Base-by-base conservation (phyloP, 495 filamentous ascomycete species). In the Penicillium fimorum region DNA sequence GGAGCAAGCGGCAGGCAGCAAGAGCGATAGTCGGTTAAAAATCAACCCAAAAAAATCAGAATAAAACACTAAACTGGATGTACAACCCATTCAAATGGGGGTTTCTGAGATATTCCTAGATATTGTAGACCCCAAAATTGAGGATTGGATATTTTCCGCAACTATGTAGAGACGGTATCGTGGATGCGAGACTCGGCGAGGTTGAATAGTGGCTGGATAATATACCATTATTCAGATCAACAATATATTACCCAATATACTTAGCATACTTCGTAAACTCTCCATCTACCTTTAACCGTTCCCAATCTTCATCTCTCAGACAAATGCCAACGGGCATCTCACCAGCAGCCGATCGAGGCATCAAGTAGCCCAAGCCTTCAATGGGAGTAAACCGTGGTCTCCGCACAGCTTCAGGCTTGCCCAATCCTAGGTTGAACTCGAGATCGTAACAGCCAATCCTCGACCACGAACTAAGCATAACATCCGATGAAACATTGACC, bases 391-490 rank as follows among this genome's bases (percentile, higher is more conserved):
- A 81, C 13, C 48, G 41, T 35, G 82, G 82, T 56, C 81, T 69
- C 6, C 82, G 56, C 42, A 82, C 80, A 7, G 71, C 67, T 47
- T 73, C 73, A 3, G 81, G 79, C 42, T 61, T 67, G 1, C 81
- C 83, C 18, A 83, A 58, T 7, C 73, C 76, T 6, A 79, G 33
- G n/a, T 68, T 67, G 38, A 83, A 84, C 58, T 83, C 76, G 11
- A 78, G 62, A 0, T 66, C 60, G 56, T 79, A 80, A 57, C 61
- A 75, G 17, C 72, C 60, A 18, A 77, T 47, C 40, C 78, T 76
- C 0, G 76, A 68, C 83, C 80, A 86, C 9, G 80, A 84, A 59
- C 76, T 81, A 5, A 84, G 44, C 71, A 78, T 74, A 9, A 83
- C 55, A 52, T 82, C 81, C 20, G 48, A 53, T 1, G 68, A 63